Evolutionary conservation across 768 basidiomycete genomes (phyloP).

Genomic region (Rubroboletus pulcherrimus): DNA sequence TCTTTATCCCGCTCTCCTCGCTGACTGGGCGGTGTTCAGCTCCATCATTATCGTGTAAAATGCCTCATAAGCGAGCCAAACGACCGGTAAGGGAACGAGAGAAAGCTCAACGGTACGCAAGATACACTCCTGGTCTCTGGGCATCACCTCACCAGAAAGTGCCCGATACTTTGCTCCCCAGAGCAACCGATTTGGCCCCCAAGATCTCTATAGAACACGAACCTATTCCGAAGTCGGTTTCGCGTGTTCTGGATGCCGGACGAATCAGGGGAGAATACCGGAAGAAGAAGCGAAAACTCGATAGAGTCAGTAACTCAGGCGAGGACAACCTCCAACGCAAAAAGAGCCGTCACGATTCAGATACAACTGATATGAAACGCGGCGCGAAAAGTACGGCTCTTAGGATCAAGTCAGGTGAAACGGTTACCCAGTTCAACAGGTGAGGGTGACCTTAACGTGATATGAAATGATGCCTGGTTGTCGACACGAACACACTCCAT

Average conservation of each 20-base stretch:
- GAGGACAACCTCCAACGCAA: conserved; percentile 30
- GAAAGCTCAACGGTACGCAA: conserved; percentile 40
- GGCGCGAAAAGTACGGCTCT: conserved; percentile 28
- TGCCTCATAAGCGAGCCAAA: conserved; percentile 70
- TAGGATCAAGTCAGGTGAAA: conserved; percentile 62
- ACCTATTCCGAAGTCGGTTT: conserved; percentile 63
- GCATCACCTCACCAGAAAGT: background rate
- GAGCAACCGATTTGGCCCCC: conserved; percentile 51
- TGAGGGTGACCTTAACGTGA: conserved; percentile 30
- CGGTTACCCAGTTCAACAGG: conserved; percentile 75
- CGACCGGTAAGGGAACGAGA: conserved; percentile 43
- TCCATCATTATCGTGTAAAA: conserved; percentile 32
- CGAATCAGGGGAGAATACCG: conserved; percentile 54
- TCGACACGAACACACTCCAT: conserved; percentile 3
- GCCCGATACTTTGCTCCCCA: conserved; percentile 22
- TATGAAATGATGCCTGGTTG: conserved; percentile 8
- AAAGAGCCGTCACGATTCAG: conserved; percentile 27
- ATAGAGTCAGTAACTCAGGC: conserved; percentile 24
- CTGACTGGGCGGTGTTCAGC: background rate
- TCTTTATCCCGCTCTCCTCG: conserved; percentile 1
- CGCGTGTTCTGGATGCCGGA: conserved; percentile 62
- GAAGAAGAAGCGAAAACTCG: conserved; percentile 40
- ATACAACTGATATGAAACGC: conserved; percentile 14
- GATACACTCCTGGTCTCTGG: background rate
- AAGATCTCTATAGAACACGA: conserved; percentile 47